A percentile compares a stretch with the other conserved stretches of the same genome.
phyloP scores from a whole-genome alignment of 805 yeast genomes.

The Middelhovenomyces tepae region DNA sequence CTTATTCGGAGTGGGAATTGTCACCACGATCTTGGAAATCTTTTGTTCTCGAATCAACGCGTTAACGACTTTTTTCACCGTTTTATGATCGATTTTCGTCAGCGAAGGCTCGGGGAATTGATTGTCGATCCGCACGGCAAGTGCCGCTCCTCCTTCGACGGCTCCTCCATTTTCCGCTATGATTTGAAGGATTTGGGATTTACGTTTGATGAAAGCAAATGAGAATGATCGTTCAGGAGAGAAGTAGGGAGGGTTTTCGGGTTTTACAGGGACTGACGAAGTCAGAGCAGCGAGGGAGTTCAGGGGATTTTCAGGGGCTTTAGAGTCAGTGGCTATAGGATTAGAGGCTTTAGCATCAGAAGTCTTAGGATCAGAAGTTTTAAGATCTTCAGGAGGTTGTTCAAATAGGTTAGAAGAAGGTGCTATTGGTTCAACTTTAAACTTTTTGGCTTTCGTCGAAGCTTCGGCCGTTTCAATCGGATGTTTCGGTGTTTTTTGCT shows the following conservation, averaged over 20 bases:
- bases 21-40: slow-evolving; percentile 22
- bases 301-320: not conserved
- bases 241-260: not conserved
- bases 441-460: no score
- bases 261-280: not conserved
- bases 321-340: not conserved
- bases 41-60: slow-evolving; percentile 28
- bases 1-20: slow-evolving; percentile 16
- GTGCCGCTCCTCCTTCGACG: slow-evolving; percentile 32
- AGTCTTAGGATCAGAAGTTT: slow-evolving; percentile 1
- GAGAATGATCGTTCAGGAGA: slow-evolving; percentile 21
- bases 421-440: no score
- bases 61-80: slow-evolving; percentile 39
- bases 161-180: slow-evolving; percentile 40
- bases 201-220: slow-evolving; percentile 37
- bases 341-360: not conserved
- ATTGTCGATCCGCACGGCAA: slow-evolving; percentile 36
- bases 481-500: no score
- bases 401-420: no score
- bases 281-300: not conserved
- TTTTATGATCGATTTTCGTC: slow-evolving; percentile 45
- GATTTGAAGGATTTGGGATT: slow-evolving; percentile 34
- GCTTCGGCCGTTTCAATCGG: no score
- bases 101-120: slow-evolving; percentile 24
- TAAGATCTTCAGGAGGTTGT: no score